These are phyloP conservation scores for Tephrocybe sp. DNA, from an alignment of 768 basidiomycete genomes.

Conservation along the genomic window DNA sequence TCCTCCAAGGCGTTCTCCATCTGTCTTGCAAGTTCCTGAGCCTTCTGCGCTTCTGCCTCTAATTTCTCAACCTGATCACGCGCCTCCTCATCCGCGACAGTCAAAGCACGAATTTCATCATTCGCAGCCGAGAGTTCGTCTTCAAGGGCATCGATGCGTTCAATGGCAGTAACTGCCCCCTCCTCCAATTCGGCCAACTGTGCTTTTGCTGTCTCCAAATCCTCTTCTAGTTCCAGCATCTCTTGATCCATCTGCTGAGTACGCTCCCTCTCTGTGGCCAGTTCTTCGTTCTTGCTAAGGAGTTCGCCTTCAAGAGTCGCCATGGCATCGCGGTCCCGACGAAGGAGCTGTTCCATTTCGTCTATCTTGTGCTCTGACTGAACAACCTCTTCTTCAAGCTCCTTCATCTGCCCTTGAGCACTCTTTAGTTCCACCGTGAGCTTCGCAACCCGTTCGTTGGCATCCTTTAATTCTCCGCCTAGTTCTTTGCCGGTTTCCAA, in stretches of 20 bases:
- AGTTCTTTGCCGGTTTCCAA: constrained; percentile 68
- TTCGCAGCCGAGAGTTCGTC: constrained; percentile 48
- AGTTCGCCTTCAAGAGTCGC: constrained; percentile 47
- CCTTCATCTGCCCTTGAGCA: constrained; percentile 57
- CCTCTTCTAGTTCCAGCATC: constrained; percentile 39
- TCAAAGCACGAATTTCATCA: constrained; percentile 43
- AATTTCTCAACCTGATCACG: constrained; percentile 50
- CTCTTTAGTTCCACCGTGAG: constrained; percentile 60
- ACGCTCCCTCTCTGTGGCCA: constrained; percentile 29
- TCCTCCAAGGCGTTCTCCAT: constrained; percentile 78
- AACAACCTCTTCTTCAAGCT: constrained; percentile 62
- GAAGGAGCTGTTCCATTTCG: constrained; percentile 56
- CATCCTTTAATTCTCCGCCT: constrained; percentile 64
- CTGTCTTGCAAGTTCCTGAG: constrained; percentile 59
- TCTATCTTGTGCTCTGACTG: constrained; percentile 51
- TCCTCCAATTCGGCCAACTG: constrained; percentile 64
- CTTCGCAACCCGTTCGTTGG: constrained; percentile 58
- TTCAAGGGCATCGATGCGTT: constrained; percentile 58
- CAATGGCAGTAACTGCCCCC: constrained; percentile 49
- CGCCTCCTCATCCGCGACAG: constrained; percentile 46
- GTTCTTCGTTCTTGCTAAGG: constrained; percentile 33
- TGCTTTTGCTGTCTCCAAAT: constrained; percentile 47
- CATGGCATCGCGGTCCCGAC: constrained; percentile 48
- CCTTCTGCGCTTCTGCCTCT: constrained; percentile 51
- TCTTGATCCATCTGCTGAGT: constrained; percentile 33